Evolutionary conservation across 768 basidiomycete genomes (phyloP).

Genomic region (Trametes coccinea): DNA sequence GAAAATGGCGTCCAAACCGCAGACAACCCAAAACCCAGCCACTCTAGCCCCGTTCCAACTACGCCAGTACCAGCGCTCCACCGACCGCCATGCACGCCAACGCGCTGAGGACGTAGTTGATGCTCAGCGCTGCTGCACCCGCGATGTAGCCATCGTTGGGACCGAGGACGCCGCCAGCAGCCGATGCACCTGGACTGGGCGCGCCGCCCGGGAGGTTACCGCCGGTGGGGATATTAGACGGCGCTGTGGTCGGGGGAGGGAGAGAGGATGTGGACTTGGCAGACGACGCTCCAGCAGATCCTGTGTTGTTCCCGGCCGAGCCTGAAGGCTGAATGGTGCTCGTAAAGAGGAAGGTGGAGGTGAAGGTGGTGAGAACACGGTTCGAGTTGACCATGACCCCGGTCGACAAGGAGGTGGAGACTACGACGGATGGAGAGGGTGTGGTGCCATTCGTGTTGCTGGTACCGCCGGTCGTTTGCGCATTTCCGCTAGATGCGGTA

Average conservation of each 20-base stretch:
- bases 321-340: constrained; percentile 38
- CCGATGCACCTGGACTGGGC: constrained; percentile 57
- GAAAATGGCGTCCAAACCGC: constrained; percentile 11
- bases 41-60: background rate
- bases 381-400: constrained; percentile 41
- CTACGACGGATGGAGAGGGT: constrained; percentile 12
- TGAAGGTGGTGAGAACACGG: constrained; percentile 37
- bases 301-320: constrained; percentile 17
- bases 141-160: constrained; percentile 69
- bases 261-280: constrained; percentile 41
- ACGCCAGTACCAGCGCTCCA: constrained; percentile 7
- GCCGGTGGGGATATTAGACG: constrained; percentile 55
- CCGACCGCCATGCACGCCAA: constrained; percentile 45
- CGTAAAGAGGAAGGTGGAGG: constrained; percentile 47
- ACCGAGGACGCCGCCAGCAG: constrained; percentile 52
- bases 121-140: constrained; percentile 48
- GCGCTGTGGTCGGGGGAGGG: constrained; percentile 58
- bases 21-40: constrained; percentile 5
- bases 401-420: constrained; percentile 34
- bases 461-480: constrained; percentile 13
- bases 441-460: constrained; percentile 31
- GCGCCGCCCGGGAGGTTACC: constrained; percentile 51
- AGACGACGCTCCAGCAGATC: constrained; percentile 25
- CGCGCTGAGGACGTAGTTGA: constrained; percentile 46
- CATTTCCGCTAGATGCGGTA: background rate